phyloP scores from a whole-genome alignment of 2,329 filamentous ascomycete species.

The Eutypella sp. region DNA sequence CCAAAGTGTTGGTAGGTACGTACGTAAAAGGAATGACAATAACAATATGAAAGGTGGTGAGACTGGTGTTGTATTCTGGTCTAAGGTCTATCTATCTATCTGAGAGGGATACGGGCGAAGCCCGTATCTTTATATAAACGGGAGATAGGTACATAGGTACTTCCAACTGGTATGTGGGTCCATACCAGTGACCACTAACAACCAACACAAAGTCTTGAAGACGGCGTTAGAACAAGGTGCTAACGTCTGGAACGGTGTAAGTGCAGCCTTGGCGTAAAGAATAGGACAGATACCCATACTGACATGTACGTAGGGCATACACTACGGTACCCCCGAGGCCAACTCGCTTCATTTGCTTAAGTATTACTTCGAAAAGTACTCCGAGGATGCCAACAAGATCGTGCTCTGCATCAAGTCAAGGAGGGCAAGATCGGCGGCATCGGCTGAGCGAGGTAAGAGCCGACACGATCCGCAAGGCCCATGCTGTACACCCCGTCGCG shows the following conservation, averaged over 20 bases:
- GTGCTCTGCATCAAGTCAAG: constrained; percentile 48
- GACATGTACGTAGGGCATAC: constrained; percentile 19
- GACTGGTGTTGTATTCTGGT: no score
- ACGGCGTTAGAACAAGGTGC: constrained; percentile 8
- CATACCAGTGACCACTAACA: no score
- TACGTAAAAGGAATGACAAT: no score
- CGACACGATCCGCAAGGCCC: constrained; percentile 34
- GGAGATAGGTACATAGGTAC: no score
- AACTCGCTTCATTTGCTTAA: constrained; percentile 50
- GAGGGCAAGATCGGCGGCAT: constrained; percentile 40
- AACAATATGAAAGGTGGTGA: no score
- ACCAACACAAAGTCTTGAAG: constrained; percentile 10
- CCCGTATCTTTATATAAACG: no score
- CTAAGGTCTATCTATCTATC: no score
- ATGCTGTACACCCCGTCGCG: constrained; percentile 31
- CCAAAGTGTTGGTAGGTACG: no score
- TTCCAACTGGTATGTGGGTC: no score
- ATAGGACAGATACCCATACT: neutral
- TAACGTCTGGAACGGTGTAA: constrained; percentile 12
- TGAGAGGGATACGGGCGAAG: no score
- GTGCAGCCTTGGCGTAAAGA: neutral
- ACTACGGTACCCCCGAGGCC: constrained; percentile 45
- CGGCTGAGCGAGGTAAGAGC: constrained; percentile 38
- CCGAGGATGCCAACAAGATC: constrained; percentile 51
- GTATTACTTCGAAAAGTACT: constrained; percentile 51